Evolutionary conservation across 148 eudicot species (phyloP), one percentile per base, ranked within the genome.

Genomic region (Rheum nobile): DNA sequence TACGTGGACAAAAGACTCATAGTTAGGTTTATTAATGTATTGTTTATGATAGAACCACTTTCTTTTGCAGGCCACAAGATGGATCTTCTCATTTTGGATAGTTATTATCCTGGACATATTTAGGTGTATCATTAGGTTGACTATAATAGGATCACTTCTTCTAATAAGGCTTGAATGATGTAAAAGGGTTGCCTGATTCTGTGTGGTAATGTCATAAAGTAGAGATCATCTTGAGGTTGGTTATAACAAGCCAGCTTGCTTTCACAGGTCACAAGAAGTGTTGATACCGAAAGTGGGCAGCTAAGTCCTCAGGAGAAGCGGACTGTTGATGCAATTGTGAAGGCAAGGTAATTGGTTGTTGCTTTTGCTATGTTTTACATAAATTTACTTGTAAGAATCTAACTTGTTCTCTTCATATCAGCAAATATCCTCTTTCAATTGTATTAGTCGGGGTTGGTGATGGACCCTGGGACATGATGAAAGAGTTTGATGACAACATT

Each of bases 401-500:
- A 71, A 79, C 34, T 61, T 22, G 29, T n/a, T 41, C 69, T 67
- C 39, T 67, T 79, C 21, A 72, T 75, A 54, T 46, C 88, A 95
- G 99, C 89, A 88, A 95, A 75, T 83, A 88, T 70, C 97, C 99
- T 59, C 86, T 95, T 46, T 95, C 99, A 61, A 92, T 95, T 79
- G 80, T 95, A 75, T 79, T 95, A 79, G 99, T 95, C 76, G 99
- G 99, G 75, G 99, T 95, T 44, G 99, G 97, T 75, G 99, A 95
- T 85, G 99, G 99, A 24, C 97, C 99, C 8, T 95, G 97, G 99
- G 99, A 95, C 80, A 92, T 82, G 92, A 95, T 95, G 99, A 87
- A 79, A 82, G 97, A 95, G 75, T 95, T 95, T 75, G 99, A 92
- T 72, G 99, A 92, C 82, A 95, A 95, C 72, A 91, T 95, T 65